A percentile compares a stretch with the other conserved stretches of the same genome.
Evolutionary conservation across 768 basidiomycete genomes (phyloP).

Genomic region (Dioszegia aurantiaca): DNA sequence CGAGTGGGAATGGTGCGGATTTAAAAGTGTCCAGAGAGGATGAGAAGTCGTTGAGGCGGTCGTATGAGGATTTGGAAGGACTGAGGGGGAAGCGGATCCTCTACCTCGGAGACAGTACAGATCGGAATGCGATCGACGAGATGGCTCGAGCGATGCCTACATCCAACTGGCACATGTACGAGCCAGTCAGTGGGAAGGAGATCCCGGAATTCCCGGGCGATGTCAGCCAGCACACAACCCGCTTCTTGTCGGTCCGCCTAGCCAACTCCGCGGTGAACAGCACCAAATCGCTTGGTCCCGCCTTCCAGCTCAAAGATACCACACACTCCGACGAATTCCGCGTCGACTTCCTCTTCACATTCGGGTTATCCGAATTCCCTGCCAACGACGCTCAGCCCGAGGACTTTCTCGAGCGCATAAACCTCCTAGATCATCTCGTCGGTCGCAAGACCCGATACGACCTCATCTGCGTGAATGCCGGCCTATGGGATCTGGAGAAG

Average conservation of each 20-base stretch:
- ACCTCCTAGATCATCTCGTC: background rate
- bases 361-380: background rate
- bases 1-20: background rate
- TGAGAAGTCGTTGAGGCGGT: background rate
- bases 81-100: constrained; percentile 4
- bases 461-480: background rate
- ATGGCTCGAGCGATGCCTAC: background rate
- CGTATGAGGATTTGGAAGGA: background rate
- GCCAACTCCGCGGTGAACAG: background rate
- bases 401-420: background rate
- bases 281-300: background rate
- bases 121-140: constrained; percentile 3
- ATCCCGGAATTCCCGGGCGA: background rate
- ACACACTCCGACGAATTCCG: background rate
- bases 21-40: background rate
- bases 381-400: background rate
- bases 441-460: background rate
- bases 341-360: constrained; percentile 8
- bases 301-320: background rate
- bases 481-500: constrained; percentile 3
- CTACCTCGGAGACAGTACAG: constrained; percentile 6
- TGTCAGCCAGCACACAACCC: background rate
- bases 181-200: background rate
- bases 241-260: background rate
- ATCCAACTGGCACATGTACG: background rate